A percentile compares a stretch with the other conserved stretches of the same genome.
These are phyloP conservation scores for Scytalidium lignicola DNA, from an alignment of 2,329 filamentous ascomycete genomes.

Conservation along the genomic window DNA sequence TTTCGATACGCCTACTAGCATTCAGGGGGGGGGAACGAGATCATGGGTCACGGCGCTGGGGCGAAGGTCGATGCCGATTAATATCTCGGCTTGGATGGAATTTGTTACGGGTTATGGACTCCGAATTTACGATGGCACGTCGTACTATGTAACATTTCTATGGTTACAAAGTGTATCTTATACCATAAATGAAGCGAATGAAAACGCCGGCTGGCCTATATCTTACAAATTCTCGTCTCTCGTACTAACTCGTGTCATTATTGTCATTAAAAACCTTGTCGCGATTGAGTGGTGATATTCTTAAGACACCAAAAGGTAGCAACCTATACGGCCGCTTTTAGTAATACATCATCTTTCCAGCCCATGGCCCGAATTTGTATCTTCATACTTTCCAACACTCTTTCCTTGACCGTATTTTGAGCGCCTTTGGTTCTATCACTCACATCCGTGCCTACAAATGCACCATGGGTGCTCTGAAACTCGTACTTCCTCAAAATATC, in stretches of 20 bases:
- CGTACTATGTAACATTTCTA: not conserved
- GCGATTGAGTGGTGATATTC: too few relatives aligned
- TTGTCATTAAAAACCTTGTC: too few relatives aligned
- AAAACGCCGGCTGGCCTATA: not conserved
- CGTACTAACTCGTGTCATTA: too few relatives aligned
- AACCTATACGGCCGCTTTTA: slow-evolving; percentile 17
- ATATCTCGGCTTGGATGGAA: not conserved
- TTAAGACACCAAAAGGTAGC: too few relatives aligned
- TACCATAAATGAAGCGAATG: not conserved
- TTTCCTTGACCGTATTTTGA: slow-evolving; percentile 45
- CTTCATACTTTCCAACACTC: slow-evolving; percentile 71
- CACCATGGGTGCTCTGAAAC: slow-evolving; percentile 63
- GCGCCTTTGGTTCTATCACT: slow-evolving; percentile 33
- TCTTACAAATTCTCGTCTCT: not conserved
- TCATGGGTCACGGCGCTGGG: not conserved
- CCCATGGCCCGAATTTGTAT: slow-evolving; percentile 51
- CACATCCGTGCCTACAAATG: slow-evolving; percentile 61
- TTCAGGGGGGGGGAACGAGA: not conserved
- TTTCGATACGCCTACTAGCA: not conserved
- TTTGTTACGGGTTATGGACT: not conserved
- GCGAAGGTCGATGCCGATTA: not conserved
- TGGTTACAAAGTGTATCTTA: not conserved
- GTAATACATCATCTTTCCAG: slow-evolving; percentile 18
- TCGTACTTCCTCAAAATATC: slow-evolving; percentile 53
- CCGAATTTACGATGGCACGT: not conserved